These are phyloP conservation scores for Gaeumannomyces sp. DNA, from an alignment of 2,329 filamentous ascomycete species.

Conservation along the genomic window DNA sequence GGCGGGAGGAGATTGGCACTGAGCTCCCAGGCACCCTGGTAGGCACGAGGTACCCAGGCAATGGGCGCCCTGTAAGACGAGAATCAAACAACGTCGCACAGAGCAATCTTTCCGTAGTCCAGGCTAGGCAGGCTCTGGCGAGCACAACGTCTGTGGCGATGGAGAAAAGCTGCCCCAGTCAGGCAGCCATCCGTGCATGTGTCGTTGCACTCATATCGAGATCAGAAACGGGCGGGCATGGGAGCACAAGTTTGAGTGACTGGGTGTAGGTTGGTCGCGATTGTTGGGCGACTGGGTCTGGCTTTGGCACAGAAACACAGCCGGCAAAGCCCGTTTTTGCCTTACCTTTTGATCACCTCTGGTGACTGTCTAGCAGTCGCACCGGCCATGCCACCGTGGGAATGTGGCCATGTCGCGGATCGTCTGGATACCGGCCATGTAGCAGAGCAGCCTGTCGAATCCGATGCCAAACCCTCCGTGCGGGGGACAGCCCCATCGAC, in stretches of 20 bases:
- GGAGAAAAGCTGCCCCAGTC: not conserved
- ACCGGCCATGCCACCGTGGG: slow-evolving; percentile 64
- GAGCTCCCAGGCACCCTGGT: not conserved
- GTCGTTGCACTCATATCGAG: not conserved
- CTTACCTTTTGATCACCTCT: not conserved
- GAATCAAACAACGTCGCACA: not conserved
- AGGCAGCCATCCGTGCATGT: not conserved
- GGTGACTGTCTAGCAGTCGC: slow-evolving; percentile 44
- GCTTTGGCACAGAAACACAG: slow-evolving; percentile 5
- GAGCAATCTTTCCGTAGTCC: not conserved
- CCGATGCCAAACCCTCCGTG: slow-evolving; percentile 89
- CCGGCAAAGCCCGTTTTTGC: not conserved
- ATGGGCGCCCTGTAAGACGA: not conserved
- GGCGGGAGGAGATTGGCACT: too few species aligned
- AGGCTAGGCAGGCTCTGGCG: slow-evolving; percentile 2
- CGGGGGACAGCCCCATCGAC: slow-evolving; percentile 84
- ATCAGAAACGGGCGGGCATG: not conserved
- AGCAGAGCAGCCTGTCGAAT: slow-evolving; percentile 80
- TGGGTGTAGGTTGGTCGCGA: not conserved
- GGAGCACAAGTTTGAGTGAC: slow-evolving; percentile 1
- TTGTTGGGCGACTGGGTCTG: not conserved
- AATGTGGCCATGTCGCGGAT: slow-evolving; percentile 83
- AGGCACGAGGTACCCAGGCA: not conserved
- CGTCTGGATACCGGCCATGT: slow-evolving; percentile 74
- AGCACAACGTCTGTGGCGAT: not conserved